A percentile compares a stretch with the other conserved stretches of the same genome.
phyloP scores from a whole-genome alignment of 345 rosid species.

The Citrus inodora region DNA sequence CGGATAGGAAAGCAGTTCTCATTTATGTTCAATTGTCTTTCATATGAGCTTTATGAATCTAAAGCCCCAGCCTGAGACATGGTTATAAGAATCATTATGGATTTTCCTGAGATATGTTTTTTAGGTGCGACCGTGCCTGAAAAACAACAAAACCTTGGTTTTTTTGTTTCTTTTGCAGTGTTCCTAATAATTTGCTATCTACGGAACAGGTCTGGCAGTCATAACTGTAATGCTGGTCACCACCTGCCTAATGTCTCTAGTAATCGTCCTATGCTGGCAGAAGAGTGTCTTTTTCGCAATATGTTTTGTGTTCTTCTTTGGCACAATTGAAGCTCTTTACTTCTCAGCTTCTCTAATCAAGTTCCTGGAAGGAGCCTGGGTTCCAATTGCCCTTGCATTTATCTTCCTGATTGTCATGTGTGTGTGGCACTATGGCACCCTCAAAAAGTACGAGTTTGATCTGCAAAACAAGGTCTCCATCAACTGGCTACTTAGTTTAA shows the following conservation, averaged over 20 bases:
- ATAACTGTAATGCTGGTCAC: slow-evolving; percentile 99
- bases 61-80: neutral
- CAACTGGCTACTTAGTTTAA: slow-evolving; percentile 78
- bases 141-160: neutral
- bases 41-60: neutral
- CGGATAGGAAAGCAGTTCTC: neutral
- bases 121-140: too few species aligned
- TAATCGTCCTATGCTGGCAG: slow-evolving; percentile 93
- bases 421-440: slow-evolving; percentile 87
- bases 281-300: slow-evolving; percentile 65
- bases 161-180: neutral
- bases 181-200: slow-evolving; percentile 8
- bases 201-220: slow-evolving; percentile 87
- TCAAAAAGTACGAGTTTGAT: slow-evolving; percentile 80
- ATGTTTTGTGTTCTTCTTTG: slow-evolving; percentile 70
- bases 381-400: slow-evolving; percentile 82
- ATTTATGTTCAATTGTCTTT: neutral
- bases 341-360: slow-evolving; percentile 90
- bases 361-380: slow-evolving; percentile 98
- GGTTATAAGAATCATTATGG: neutral
- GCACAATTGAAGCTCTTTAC: slow-evolving; percentile 88
- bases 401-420: slow-evolving; percentile 77
- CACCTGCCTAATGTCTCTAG: slow-evolving; percentile 93
- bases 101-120: neutral
- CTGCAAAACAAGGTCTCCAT: slow-evolving; percentile 92